phyloP scores from a whole-genome alignment of 306 rosid genomes.

The Cicer pinnatifidum region DNA sequence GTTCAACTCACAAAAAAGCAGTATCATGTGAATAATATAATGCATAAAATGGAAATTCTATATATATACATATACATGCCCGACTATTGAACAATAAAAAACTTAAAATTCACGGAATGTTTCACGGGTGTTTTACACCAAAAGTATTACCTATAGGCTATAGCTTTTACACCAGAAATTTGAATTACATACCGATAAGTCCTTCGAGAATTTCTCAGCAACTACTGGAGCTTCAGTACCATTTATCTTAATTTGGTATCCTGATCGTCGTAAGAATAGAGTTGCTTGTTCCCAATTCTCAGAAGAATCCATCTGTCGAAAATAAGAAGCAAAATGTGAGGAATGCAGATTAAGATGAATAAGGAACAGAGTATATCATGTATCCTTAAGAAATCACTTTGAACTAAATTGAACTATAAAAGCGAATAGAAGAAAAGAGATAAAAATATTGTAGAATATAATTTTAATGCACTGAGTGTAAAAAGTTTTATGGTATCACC shows the following conservation, averaged over 20 bases:
- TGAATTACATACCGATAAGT: constrained; percentile 72
- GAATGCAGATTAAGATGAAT: constrained; percentile 14
- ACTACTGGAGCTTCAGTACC: constrained; percentile 58
- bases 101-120: constrained; percentile 17
- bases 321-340: constrained; percentile 38
- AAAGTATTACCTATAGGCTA: neutral
- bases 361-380: constrained; percentile 8
- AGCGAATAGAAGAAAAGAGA: neutral
- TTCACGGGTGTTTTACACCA: neutral
- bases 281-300: constrained; percentile 89
- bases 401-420: constrained; percentile 1
- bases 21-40: constrained; percentile 23
- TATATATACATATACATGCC: neutral
- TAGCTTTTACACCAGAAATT: neutral
- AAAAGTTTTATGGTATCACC: neutral
- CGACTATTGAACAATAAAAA: constrained; percentile 25
- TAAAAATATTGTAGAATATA: constrained; percentile 11
- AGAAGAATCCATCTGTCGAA: constrained; percentile 74
- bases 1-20: neutral
- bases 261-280: constrained; percentile 68
- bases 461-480: neutral
- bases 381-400: neutral
- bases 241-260: constrained; percentile 70
- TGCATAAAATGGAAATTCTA: constrained; percentile 1
- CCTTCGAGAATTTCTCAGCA: constrained; percentile 80